Evolutionary conservation across 169 alveolate genomes (phyloP).

Genomic region (Eimeria brunetti): DNA sequence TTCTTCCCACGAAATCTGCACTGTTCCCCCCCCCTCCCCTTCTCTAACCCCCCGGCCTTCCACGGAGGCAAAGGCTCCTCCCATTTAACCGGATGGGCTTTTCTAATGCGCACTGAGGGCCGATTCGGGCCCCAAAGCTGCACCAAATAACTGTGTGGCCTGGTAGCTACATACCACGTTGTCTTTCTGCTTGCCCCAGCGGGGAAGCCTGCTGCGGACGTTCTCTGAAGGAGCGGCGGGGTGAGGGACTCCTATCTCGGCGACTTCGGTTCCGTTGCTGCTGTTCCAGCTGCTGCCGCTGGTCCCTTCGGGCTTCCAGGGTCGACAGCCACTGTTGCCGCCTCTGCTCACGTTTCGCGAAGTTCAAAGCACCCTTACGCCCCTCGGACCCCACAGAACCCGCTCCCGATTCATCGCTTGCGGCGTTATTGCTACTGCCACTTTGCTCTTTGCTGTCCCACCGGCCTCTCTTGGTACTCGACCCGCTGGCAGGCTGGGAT

Average conservation of each 20-base stretch:
- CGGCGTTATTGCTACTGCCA: slow-evolving; percentile 1
- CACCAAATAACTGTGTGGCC: background rate
- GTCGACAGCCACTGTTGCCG: slow-evolving; percentile 72
- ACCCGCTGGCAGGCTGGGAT: slow-evolving; percentile 7
- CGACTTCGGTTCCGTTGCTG: slow-evolving; percentile 49
- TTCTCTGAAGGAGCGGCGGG: slow-evolving; percentile 66
- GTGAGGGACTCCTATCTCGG: slow-evolving; percentile 66
- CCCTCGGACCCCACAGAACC: slow-evolving; percentile 12
- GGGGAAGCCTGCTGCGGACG: slow-evolving; percentile 49
- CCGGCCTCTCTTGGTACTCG: slow-evolving; percentile 70
- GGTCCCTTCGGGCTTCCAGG: slow-evolving; percentile 77
- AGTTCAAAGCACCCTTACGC: slow-evolving; percentile 41
- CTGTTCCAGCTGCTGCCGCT: slow-evolving; percentile 55
- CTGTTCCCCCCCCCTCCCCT: no score
- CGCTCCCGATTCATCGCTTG: slow-evolving; percentile 43
- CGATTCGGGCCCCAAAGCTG: background rate
- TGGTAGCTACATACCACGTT: background rate
- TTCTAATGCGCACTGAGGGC: background rate
- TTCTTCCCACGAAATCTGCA: background rate
- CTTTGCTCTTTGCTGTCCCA: slow-evolving; percentile 70
- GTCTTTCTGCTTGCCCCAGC: slow-evolving; percentile 1
- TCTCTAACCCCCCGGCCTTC: background rate
- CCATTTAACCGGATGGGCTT: background rate
- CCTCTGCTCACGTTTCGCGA: slow-evolving; percentile 76
- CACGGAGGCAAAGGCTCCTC: background rate